phyloP scores from a whole-genome alignment of 371 early-diverging fungal genomes.

The Umbelopsis sp. region DNA sequence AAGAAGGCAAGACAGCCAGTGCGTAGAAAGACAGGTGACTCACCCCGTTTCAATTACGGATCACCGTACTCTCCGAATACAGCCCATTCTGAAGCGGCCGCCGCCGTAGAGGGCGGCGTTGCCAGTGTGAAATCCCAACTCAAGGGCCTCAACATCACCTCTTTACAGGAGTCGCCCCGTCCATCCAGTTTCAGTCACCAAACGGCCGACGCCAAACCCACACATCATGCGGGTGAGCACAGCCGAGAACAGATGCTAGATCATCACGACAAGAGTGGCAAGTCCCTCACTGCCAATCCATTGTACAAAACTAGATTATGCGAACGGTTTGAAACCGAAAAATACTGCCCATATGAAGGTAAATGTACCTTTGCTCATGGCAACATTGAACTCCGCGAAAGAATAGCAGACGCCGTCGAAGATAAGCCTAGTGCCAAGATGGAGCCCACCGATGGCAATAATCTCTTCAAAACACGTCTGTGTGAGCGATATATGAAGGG shows the following conservation, averaged over 20 bases:
- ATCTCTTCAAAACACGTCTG: conserved; percentile 81
- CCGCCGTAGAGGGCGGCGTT: conserved; percentile 34
- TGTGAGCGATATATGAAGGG: conserved; percentile 83
- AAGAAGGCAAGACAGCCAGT: conserved; percentile 39
- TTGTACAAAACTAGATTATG: conserved; percentile 88
- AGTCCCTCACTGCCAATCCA: conserved; percentile 61
- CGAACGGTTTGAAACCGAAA: conserved; percentile 80
- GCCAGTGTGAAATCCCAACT: conserved; percentile 33
- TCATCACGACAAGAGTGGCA: conserved; percentile 21
- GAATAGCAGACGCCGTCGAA: conserved; percentile 43
- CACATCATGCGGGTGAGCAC: conserved; percentile 26
- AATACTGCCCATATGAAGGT: conserved; percentile 76
- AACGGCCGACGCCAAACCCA: conserved; percentile 10
- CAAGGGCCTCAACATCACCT: conserved; percentile 49
- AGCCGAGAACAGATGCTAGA: neutral
- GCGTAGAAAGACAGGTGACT: conserved; percentile 36
- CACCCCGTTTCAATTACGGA: conserved; percentile 3
- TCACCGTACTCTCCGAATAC: neutral
- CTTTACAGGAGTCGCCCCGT: conserved; percentile 41
- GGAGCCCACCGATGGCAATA: conserved; percentile 44
- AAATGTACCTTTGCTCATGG: conserved; percentile 93
- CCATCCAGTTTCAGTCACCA: conserved; percentile 24
- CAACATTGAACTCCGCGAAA: conserved; percentile 69
- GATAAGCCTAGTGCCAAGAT: conserved; percentile 26
- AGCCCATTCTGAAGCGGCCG: conserved; percentile 11